phyloP scores from a whole-genome alignment of 495 filamentous ascomycete species.

The Xylaria cubensis region DNA sequence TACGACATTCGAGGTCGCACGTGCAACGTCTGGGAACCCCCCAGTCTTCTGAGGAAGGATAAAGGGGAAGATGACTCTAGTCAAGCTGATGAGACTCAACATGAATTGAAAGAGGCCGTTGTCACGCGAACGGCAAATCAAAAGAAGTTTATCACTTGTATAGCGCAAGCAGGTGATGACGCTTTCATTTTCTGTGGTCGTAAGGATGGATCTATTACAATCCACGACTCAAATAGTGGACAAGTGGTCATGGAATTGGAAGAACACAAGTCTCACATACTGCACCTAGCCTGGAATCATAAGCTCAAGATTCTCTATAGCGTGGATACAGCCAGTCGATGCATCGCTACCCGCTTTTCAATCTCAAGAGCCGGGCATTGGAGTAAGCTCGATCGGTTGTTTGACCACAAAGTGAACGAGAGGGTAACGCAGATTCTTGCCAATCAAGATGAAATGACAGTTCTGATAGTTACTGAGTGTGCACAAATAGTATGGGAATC shows the following conservation, averaged over 20 bases:
- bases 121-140: neutral
- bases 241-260: slow-evolving; percentile 28
- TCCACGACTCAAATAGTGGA: slow-evolving; percentile 28
- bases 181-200: slow-evolving; percentile 34
- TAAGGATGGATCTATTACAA: slow-evolving; percentile 34
- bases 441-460: neutral
- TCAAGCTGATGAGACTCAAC: slow-evolving; percentile 30
- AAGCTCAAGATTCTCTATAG: slow-evolving; percentile 33
- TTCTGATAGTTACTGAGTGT: neutral
- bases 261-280: slow-evolving; percentile 30
- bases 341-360: slow-evolving; percentile 29
- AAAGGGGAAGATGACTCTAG: slow-evolving; percentile 33
- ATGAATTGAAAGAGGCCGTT: slow-evolving; percentile 14
- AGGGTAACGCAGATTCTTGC: neutral
- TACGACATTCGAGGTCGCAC: slow-evolving; percentile 31
- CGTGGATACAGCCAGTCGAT: slow-evolving; percentile 30
- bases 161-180: slow-evolving; percentile 28
- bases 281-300: slow-evolving; percentile 34
- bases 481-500: neutral
- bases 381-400: neutral
- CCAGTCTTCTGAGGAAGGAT: slow-evolving; percentile 33
- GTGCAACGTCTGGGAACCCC: slow-evolving; percentile 37
- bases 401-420: neutral
- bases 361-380: neutral
- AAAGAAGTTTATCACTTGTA: slow-evolving; percentile 26